Percentiles rank a stretch among this genome's conserved stretches.
Conservation (phyloP, 768 basidiomycete genomes). For the Lenzites betulinus region DNA sequence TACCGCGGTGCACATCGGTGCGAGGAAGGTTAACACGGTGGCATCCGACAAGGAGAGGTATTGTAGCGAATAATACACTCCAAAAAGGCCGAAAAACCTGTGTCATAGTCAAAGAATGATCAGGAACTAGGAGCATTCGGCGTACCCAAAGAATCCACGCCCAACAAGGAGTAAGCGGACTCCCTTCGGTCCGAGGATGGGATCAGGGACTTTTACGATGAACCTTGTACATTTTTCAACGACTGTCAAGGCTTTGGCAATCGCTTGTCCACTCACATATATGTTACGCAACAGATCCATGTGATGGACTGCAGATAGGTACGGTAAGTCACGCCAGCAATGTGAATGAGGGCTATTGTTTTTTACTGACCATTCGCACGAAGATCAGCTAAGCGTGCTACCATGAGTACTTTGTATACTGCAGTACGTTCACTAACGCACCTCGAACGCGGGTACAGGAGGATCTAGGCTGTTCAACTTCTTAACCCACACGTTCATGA, state of each 20-base stretch:
- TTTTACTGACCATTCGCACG: constrained; percentile 55
- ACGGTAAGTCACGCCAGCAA: not conserved
- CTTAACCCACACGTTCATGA: constrained; percentile 68
- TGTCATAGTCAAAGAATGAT: constrained; percentile 2
- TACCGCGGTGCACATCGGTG: constrained; percentile 65
- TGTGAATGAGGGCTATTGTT: not conserved
- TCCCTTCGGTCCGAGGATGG: constrained; percentile 68
- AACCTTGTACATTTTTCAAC: constrained; percentile 29
- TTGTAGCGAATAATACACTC: constrained; percentile 69
- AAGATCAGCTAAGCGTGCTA: constrained; percentile 47
- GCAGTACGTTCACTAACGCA: constrained; percentile 22
- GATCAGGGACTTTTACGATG: constrained; percentile 50
- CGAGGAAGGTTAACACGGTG: constrained; percentile 73
- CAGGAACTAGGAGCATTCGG: not conserved
- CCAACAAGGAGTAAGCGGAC: constrained; percentile 57
- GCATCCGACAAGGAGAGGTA: constrained; percentile 81
- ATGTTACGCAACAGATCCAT: constrained; percentile 49
- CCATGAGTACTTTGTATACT: not conserved
- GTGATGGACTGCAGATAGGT: constrained; percentile 46
- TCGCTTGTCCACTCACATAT: constrained; percentile 41
- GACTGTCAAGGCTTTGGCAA: not conserved
- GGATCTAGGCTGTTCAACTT: constrained; percentile 56
- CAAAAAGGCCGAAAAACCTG: constrained; percentile 74
- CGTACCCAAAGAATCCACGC: constrained; percentile 67
- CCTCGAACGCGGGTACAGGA: constrained; percentile 61